Percentiles rank a stretch among this genome's conserved stretches.
Evolutionary conservation across 306 rosid species (phyloP).

Genomic region (Quercus bicolor): DNA sequence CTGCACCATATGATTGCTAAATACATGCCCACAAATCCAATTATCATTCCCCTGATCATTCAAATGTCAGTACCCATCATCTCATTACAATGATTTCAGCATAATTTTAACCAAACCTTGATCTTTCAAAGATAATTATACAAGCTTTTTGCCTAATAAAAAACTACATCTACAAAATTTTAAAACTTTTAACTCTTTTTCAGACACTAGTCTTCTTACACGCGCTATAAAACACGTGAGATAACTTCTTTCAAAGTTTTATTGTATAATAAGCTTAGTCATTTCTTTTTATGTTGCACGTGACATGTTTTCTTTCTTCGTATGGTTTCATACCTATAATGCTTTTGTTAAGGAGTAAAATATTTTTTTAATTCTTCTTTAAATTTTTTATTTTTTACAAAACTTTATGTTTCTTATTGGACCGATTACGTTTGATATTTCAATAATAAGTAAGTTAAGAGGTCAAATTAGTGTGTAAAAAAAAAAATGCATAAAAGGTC

Average conservation of each 20-base stretch:
- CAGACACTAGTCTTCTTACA: not conserved
- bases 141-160: not conserved
- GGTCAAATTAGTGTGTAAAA: not conserved
- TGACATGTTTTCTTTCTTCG: not conserved
- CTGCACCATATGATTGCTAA: constrained; percentile 36
- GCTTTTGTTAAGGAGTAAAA: not conserved
- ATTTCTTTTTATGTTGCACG: not conserved
- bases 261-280: not conserved
- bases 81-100: not conserved
- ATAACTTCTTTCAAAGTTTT: not conserved
- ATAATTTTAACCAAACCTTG: not conserved
- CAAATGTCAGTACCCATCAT: constrained; percentile 20
- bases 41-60: constrained; percentile 35
- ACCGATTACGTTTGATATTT: not conserved
- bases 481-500: constrained; percentile 7
- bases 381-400: not conserved
- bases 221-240: not conserved
- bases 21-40: constrained; percentile 14
- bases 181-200: not conserved
- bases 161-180: not conserved
- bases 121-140: not conserved
- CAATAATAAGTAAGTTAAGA: not conserved
- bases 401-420: not conserved
- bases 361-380: not conserved
- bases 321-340: not conserved